A percentile compares a stretch with the other conserved stretches of the same genome.
Conservation (phyloP, 2,329 filamentous ascomycete genomes). For the Ambrosiella beaveri region DNA sequence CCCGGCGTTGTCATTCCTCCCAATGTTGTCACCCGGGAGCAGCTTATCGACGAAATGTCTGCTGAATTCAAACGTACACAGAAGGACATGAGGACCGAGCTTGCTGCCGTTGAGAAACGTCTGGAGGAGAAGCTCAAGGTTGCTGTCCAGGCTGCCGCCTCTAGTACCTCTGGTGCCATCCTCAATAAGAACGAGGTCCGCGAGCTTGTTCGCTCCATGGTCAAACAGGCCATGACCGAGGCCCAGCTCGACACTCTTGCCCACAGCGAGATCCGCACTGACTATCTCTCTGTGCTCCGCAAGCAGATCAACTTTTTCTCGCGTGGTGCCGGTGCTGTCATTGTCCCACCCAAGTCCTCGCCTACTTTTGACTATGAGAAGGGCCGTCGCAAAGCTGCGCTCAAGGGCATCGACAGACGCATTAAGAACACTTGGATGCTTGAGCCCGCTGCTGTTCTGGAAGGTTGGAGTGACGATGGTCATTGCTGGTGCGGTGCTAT, state of each 20-base stretch:
- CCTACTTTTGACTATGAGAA: constrained; percentile 29
- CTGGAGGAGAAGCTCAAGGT: constrained; percentile 19
- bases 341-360: constrained; percentile 45
- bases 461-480: constrained; percentile 56
- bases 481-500: constrained; percentile 70
- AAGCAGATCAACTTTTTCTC: constrained; percentile 60
- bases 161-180: constrained; percentile 13
- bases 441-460: constrained; percentile 39
- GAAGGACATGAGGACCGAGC: constrained; percentile 24
- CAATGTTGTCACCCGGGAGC: constrained; percentile 27
- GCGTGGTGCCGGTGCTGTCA: constrained; percentile 42
- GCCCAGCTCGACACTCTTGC: constrained; percentile 31
- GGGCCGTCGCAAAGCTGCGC: constrained; percentile 7
- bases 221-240: constrained; percentile 28
- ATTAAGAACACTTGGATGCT: not conserved
- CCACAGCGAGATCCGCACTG: constrained; percentile 27
- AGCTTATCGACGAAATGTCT: constrained; percentile 30
- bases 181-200: constrained; percentile 26
- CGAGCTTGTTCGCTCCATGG: constrained; percentile 23
- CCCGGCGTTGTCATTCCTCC: constrained; percentile 15
- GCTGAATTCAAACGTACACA: constrained; percentile 24
- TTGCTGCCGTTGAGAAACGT: constrained; percentile 22
- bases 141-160: constrained; percentile 1
- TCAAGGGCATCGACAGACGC: constrained; percentile 11
- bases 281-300: constrained; percentile 28